Conservation (phyloP, 2,329 filamentous ascomycete genomes). For the Colletotrichum aenigma region DNA sequence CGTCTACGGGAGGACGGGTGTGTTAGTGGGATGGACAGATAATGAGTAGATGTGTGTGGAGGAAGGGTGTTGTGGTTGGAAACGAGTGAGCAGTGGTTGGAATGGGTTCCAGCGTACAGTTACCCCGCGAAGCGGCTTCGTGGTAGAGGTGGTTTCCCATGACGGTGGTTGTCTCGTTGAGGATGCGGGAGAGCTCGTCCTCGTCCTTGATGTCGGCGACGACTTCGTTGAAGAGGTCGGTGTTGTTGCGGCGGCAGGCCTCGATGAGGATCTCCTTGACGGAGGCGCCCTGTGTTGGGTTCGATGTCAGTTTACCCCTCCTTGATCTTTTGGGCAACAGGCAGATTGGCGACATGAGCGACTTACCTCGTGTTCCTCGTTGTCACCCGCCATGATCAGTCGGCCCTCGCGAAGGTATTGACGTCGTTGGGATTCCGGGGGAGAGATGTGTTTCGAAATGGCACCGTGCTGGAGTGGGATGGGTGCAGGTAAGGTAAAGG, state of each 20-base stretch:
- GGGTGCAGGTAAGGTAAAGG: not conserved
- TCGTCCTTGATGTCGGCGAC: constrained; percentile 66
- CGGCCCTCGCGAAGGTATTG: not conserved
- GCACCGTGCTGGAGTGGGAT: not conserved
- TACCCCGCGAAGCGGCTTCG: constrained; percentile 83
- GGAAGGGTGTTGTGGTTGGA: not conserved
- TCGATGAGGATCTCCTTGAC: constrained; percentile 86
- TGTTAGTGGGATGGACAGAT: not conserved
- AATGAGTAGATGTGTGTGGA: not conserved
- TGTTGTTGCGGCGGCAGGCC: constrained; percentile 92
- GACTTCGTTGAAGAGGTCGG: constrained; percentile 79
- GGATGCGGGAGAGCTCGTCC: constrained; percentile 72
- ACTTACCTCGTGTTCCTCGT: constrained; percentile 41
- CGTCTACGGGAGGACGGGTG: constrained; percentile 55
- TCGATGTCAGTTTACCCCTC: not conserved
- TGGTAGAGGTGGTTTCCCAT: constrained; percentile 91
- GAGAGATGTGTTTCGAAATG: not conserved
- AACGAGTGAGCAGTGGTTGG: not conserved
- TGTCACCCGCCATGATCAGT: constrained; percentile 26
- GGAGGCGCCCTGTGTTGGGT: constrained; percentile 74
- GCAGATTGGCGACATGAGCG: not conserved
- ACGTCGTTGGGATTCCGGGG: not conserved
- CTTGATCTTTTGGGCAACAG: not conserved
- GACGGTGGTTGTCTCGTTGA: constrained; percentile 86
- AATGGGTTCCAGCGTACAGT: constrained; percentile 65